These are phyloP conservation scores for slime mould (Dictyostelium discoideum) DNA, from an alignment of 78 protist genomes.

Conservation along the genomic window DNA sequence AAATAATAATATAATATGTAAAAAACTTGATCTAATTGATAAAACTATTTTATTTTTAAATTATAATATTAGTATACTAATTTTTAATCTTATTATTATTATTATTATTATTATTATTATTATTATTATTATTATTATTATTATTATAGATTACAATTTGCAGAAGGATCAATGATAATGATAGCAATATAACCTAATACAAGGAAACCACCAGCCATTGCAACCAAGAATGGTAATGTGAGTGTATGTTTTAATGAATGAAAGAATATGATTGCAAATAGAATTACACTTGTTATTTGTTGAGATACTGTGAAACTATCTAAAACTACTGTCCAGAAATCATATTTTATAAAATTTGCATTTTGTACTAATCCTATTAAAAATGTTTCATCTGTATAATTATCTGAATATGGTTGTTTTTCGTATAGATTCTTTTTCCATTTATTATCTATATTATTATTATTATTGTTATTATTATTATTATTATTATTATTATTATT, in stretches of 20 bases:
- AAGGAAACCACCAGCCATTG: constrained; percentile 45
- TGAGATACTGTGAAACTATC: constrained; percentile 73
- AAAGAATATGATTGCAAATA: constrained; percentile 49
- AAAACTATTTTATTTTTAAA: constrained; percentile 1
- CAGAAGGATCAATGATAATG: constrained; percentile 51
- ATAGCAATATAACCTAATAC: constrained; percentile 58
- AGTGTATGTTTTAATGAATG: constrained; percentile 56
- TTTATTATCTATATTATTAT: neutral
- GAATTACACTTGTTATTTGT: constrained; percentile 68
- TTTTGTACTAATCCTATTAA: constrained; percentile 66
- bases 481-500: neutral
- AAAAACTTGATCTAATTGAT: constrained; percentile 49
- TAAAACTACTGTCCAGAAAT: constrained; percentile 72
- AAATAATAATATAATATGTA: constrained; percentile 76
- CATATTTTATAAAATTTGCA: constrained; percentile 80
- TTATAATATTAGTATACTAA: neutral
- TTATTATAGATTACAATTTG: constrained; percentile 28
- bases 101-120: neutral
- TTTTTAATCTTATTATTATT: neutral
- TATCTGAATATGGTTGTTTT: constrained; percentile 80
- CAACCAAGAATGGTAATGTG: constrained; percentile 23
- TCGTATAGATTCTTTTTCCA: constrained; percentile 80
- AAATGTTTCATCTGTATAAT: constrained; percentile 80
- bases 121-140: neutral
- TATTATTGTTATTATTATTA: neutral